A percentile compares a stretch with the other conserved stretches of the same genome.
phyloP scores from a whole-genome alignment of 176 grass and related monocot species.

The Elymus sibiricus region DNA sequence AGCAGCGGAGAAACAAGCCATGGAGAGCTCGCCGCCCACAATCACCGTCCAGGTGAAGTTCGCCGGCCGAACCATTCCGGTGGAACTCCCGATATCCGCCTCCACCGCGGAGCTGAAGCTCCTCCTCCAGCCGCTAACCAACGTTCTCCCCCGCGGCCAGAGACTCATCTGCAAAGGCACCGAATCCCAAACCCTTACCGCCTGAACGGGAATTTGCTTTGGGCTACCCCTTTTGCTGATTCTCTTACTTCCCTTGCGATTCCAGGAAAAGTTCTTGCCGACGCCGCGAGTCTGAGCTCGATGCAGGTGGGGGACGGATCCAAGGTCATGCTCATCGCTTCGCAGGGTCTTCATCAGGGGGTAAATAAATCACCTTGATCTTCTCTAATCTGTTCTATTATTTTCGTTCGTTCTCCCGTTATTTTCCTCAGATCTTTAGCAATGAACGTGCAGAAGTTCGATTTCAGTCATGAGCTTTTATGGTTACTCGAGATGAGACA shows the following conservation, averaged over 20 bases:
- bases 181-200: constrained; percentile 16
- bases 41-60: constrained; percentile 83
- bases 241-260: not conserved
- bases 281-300: constrained; percentile 50
- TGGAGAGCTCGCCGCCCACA: constrained; percentile 26
- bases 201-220: not conserved
- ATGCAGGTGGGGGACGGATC: constrained; percentile 59
- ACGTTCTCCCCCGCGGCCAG: constrained; percentile 89
- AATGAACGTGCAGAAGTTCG: not conserved
- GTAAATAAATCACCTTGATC: constrained; percentile 51
- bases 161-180: constrained; percentile 94
- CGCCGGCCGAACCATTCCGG: constrained; percentile 71
- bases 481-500: not conserved
- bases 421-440: not conserved
- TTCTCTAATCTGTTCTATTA: not conserved
- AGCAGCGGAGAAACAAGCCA: not conserved
- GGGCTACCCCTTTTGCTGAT: not conserved
- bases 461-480: not conserved
- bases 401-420: not conserved
- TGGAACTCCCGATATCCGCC: constrained; percentile 43
- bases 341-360: constrained; percentile 92
- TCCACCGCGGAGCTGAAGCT: constrained; percentile 62
- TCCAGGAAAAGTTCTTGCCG: constrained; percentile 74
- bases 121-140: constrained; percentile 90
- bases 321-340: constrained; percentile 90